Percentiles rank a stretch among this genome's conserved stretches.
Evolutionary conservation across 192 early-diverging fungal species (phyloP).

Genomic region (Coemansia sp.): DNA sequence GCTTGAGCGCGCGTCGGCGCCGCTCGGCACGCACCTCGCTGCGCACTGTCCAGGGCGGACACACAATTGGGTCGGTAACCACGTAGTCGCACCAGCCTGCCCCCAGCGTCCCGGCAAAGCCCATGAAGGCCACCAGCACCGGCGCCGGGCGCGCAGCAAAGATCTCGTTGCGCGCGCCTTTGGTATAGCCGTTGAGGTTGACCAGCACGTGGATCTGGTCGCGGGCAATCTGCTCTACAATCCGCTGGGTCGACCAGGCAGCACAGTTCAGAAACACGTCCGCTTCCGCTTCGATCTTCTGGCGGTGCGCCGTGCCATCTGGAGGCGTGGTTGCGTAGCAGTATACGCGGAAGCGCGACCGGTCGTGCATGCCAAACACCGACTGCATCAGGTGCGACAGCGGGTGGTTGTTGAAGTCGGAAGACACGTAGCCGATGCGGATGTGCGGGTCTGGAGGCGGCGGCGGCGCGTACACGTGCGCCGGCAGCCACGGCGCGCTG

Average conservation of each 20-base stretch:
- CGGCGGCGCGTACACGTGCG: conserved; percentile 66
- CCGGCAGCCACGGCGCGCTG: conserved; percentile 56
- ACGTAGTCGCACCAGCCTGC: conserved; percentile 82
- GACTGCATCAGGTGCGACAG: conserved; percentile 92
- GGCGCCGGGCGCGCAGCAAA: conserved; percentile 89
- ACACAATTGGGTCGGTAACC: conserved; percentile 73
- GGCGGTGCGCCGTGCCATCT: conserved; percentile 75
- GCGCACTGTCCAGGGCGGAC: conserved; percentile 67
- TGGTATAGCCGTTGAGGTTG: conserved; percentile 97
- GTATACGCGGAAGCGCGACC: conserved; percentile 64
- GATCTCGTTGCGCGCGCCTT: conserved; percentile 89
- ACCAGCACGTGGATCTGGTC: conserved; percentile 88
- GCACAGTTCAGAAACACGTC: conserved; percentile 81
- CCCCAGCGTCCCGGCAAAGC: conserved; percentile 90
- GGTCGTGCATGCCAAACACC: conserved; percentile 90
- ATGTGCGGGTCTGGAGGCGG: conserved; percentile 72
- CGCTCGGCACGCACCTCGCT: conserved; percentile 56
- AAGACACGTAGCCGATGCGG: conserved; percentile 85
- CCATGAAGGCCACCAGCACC: conserved; percentile 89
- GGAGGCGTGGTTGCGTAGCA: conserved; percentile 82
- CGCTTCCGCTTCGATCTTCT: conserved; percentile 73
- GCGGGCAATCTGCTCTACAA: conserved; percentile 68
- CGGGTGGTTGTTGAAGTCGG: conserved; percentile 94
- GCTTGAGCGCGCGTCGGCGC: conserved; percentile 16
- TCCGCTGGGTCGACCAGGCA: conserved; percentile 66